Percentiles rank a stretch among this genome's conserved stretches.
These are phyloP conservation scores for Russula sp. DNA, from an alignment of 768 basidiomycete species.

Conservation along the genomic window DNA sequence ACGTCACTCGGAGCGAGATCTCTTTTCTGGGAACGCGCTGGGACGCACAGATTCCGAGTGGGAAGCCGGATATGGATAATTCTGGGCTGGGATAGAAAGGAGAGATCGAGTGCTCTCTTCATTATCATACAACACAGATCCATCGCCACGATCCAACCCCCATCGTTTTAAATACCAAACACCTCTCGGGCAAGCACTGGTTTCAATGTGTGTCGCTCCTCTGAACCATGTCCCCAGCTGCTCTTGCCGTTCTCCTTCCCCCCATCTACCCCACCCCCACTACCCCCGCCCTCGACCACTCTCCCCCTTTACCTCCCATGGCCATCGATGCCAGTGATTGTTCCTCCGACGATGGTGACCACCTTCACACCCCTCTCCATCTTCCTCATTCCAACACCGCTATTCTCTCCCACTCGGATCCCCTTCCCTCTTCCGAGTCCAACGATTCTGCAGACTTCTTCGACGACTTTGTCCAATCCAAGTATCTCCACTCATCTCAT, in stretches of 20 bases:
- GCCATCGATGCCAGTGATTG: slow-evolving; percentile 21
- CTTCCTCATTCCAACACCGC: slow-evolving; percentile 5
- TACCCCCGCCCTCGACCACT: slow-evolving; percentile 13
- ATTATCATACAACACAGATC: not conserved
- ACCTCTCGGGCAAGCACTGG: not conserved
- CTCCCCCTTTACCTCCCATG: slow-evolving; percentile 12
- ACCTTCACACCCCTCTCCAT: slow-evolving; percentile 21
- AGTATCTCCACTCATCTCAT: slow-evolving; percentile 20
- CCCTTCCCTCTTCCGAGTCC: slow-evolving; percentile 4
- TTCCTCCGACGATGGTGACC: slow-evolving; percentile 21
- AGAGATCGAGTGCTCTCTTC: not conserved
- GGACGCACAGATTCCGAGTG: not conserved
- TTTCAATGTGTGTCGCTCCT: not conserved
- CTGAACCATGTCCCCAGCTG: not conserved
- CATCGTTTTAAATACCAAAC: slow-evolving; percentile 18
- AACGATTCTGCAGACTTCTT: slow-evolving; percentile 14
- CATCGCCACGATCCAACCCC: not conserved
- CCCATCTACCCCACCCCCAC: slow-evolving; percentile 13
- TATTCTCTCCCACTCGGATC: slow-evolving; percentile 11
- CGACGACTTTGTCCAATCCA: slow-evolving; percentile 7
- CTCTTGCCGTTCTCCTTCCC: slow-evolving; percentile 7
- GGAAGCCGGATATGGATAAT: not conserved
- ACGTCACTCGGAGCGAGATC: not conserved
- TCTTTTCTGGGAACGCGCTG: not conserved
- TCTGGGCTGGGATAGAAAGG: too few species aligned